phyloP scores from a whole-genome alignment of 1,284 basidiomycete species.

The Ustilago lituana region DNA sequence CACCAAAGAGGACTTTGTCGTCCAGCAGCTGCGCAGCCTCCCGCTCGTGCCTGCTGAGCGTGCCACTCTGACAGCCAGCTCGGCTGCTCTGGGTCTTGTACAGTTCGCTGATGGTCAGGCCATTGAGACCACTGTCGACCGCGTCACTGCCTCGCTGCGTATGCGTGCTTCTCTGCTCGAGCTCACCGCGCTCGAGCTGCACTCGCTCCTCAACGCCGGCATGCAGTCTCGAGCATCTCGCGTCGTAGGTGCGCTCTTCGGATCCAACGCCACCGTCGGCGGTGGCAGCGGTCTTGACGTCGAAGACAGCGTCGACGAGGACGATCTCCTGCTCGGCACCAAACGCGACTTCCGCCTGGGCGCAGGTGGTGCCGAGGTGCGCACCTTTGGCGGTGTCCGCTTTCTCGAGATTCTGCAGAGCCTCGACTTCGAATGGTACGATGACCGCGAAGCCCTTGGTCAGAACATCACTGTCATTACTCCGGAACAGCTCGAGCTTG shows the following conservation, averaged over 20 bases:
- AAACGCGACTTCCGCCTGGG: slow-evolving; percentile 45
- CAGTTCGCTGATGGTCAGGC: slow-evolving; percentile 77
- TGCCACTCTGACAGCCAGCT: slow-evolving; percentile 21
- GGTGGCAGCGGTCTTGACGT: slow-evolving; percentile 18
- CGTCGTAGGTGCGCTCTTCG: slow-evolving; percentile 62
- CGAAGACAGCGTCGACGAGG: slow-evolving; percentile 39
- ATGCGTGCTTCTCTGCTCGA: slow-evolving; percentile 86
- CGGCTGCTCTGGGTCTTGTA: slow-evolving; percentile 74
- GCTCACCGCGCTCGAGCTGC: slow-evolving; percentile 86
- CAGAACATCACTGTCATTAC: slow-evolving; percentile 74
- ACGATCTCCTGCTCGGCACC: slow-evolving; percentile 42
- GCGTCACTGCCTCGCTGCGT: slow-evolving; percentile 81
- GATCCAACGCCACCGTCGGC: slow-evolving; percentile 35
- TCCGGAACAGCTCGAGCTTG: slow-evolving; percentile 76
- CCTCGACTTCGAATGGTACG: slow-evolving; percentile 86
- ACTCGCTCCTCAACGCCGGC: slow-evolving; percentile 81
- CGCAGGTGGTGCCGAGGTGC: slow-evolving; percentile 28
- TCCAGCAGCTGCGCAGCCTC: slow-evolving; percentile 79
- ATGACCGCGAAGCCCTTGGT: slow-evolving; percentile 71
- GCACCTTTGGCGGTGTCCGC: slow-evolving; percentile 75
- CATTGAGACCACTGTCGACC: slow-evolving; percentile 78
- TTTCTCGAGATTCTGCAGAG: slow-evolving; percentile 88
- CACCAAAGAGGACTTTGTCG: slow-evolving; percentile 88
- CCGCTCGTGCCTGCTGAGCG: slow-evolving; percentile 69
- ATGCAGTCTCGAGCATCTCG: slow-evolving; percentile 61